Base-by-base conservation (phyloP, 352 stramenopile species). In the Vaucheria bursata region DNA sequence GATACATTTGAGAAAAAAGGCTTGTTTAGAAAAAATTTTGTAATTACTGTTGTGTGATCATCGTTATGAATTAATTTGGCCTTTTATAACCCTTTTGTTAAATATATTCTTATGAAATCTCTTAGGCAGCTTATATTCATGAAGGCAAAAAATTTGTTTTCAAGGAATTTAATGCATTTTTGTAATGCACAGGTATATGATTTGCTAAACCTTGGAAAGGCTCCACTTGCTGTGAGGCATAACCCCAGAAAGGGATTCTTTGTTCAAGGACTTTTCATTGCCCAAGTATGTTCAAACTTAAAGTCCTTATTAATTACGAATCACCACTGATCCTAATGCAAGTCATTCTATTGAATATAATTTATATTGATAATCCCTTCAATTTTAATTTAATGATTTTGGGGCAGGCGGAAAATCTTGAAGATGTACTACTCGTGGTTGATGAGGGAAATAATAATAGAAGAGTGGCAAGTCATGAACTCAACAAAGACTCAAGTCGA, bases 381-480 rank as follows among this genome's bases (percentile, higher is more conserved):
- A n/a, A n/a, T n/a, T n/a, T n/a, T n/a, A n/a, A n/a, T n/a, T n/a
- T n/a, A n/a, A n/a, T n/a, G n/a, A n/a, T n/a, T n/a, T 12, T 50
- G 39, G 5, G 5, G 39, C 59, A 69, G 59, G 18, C 33, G 18
- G 59, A 87, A 7, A 91, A 97, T 75, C 96, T 97, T 74, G 87
- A 95, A 74, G 85, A 86, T 6, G 90, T 97, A 8, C 94, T 98
- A 72, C 71, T 72, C 32, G 77, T 82, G 25, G 77, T 82, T 87
- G 87, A 89, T 0, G 88, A 83, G 25, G 95, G 95, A 34, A 95
- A 96, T 68, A 91, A 92, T 65, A 97, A 98, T 85, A 85, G 95
- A 12, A 94, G 90, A 0, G 92, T 97, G 2, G 93, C 90, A 0
- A 88, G 90, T 5, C 98, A 95, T 25, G 40, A 75, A 36, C 50